Percentiles rank a stretch among this genome's conserved stretches.
These are phyloP conservation scores for Dendrostoma leiphaemia DNA, from an alignment of 2,329 filamentous ascomycete species.

Conservation along the genomic window DNA sequence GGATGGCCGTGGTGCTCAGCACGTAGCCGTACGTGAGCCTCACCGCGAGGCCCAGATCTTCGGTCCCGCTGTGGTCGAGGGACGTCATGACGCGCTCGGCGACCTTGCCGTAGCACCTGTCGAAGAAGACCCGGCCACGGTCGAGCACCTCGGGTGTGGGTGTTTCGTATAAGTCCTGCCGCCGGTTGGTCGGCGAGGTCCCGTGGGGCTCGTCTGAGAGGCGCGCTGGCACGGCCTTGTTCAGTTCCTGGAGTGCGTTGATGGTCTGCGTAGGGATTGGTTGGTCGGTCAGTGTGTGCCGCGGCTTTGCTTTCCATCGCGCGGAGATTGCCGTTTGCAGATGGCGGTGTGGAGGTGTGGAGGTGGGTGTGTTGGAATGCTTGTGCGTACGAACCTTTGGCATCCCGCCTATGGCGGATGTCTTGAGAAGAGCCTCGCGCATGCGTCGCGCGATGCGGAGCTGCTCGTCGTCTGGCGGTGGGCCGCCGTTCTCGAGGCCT, in stretches of 20 bases:
- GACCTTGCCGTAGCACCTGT: slow-evolving; percentile 49
- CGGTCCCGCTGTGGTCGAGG: slow-evolving; percentile 47
- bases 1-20: slow-evolving; percentile 44
- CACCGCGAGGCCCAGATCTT: slow-evolving; percentile 47
- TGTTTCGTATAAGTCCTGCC: slow-evolving; percentile 36
- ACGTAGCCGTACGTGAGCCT: slow-evolving; percentile 48
- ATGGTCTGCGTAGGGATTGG: slow-evolving; percentile 34
- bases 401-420: slow-evolving; percentile 44
- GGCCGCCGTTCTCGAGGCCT: slow-evolving; percentile 16
- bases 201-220: slow-evolving; percentile 37
- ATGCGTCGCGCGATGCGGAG: slow-evolving; percentile 43
- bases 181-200: slow-evolving; percentile 37
- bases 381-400: slow-evolving; percentile 48
- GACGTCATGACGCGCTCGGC: slow-evolving; percentile 43
- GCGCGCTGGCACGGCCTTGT: slow-evolving; percentile 38
- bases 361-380: not conserved
- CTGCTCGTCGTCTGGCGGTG: slow-evolving; percentile 30
- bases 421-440: slow-evolving; percentile 49
- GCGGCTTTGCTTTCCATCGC: too few relatives aligned
- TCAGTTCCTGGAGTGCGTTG: slow-evolving; percentile 45
- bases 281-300: slow-evolving; percentile 31
- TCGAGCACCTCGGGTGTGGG: slow-evolving; percentile 34
- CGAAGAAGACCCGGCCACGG: slow-evolving; percentile 46
- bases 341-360: too few relatives aligned
- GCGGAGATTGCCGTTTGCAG: too few relatives aligned